phyloP scores from a whole-genome alignment of 352 stramenopile species.

The Discostella stelligera region DNA sequence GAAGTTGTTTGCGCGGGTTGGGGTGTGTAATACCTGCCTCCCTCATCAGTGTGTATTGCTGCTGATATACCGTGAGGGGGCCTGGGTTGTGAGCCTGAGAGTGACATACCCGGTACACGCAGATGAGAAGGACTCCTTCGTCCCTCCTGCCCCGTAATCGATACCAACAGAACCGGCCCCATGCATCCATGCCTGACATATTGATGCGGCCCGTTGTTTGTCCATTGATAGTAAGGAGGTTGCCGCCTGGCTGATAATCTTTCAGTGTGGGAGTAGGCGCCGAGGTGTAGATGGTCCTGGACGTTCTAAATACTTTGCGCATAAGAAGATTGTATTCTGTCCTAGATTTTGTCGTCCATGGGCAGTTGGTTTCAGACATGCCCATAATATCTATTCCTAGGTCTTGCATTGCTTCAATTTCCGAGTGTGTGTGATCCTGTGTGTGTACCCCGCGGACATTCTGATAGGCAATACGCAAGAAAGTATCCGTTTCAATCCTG shows the following conservation, averaged over 20 bases:
- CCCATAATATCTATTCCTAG: too few relatives aligned
- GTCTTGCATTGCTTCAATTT: too few relatives aligned
- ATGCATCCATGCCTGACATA: neutral
- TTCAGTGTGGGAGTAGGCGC: neutral
- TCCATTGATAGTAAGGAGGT: neutral
- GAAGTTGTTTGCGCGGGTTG: too few relatives aligned
- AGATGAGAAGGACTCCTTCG: conserved; percentile 14
- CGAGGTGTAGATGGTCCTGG: neutral
- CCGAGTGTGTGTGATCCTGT: too few relatives aligned
- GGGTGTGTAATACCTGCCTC: too few relatives aligned
- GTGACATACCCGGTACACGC: conserved; percentile 23
- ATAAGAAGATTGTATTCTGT: neutral
- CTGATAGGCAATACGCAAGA: too few relatives aligned
- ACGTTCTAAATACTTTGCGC: neutral
- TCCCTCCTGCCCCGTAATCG: neutral
- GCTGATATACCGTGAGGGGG: conserved; percentile 13
- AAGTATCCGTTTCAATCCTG: too few relatives aligned
- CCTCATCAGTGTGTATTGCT: too few relatives aligned
- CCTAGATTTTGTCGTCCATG: too few relatives aligned
- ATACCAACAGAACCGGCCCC: conserved; percentile 13
- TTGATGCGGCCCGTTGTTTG: neutral
- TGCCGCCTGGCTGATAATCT: too few relatives aligned
- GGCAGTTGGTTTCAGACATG: too few relatives aligned
- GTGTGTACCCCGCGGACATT: too few relatives aligned
- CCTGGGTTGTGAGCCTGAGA: neutral